A percentile compares a stretch with the other conserved stretches of the same genome.
These are phyloP conservation scores for Harrya chromipes DNA, from an alignment of 768 basidiomycete genomes.

Conservation along the genomic window DNA sequence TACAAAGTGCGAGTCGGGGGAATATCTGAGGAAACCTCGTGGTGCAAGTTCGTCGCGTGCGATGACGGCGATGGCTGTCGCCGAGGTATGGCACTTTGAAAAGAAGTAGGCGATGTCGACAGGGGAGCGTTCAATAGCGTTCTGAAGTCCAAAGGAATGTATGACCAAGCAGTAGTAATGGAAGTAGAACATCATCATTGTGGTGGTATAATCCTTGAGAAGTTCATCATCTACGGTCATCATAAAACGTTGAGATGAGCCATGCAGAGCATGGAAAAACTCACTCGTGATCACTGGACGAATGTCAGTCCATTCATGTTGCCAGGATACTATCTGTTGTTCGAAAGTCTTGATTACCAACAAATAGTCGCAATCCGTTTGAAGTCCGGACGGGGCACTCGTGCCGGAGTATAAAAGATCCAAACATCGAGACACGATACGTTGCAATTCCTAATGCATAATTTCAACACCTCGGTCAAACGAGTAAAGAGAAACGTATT, in stretches of 20 bases:
- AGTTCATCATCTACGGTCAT: slow-evolving; percentile 24
- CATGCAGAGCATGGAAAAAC: slow-evolving; percentile 2
- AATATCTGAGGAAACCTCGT: slow-evolving; percentile 72
- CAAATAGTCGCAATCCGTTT: slow-evolving; percentile 81
- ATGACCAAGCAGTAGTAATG: slow-evolving; percentile 85
- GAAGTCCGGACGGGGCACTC: slow-evolving; percentile 75
- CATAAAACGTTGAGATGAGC: slow-evolving; percentile 1
- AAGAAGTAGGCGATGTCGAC: slow-evolving; percentile 84
- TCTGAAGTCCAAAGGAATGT: slow-evolving; percentile 95
- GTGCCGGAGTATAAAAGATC: slow-evolving; percentile 89
- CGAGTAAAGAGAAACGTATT: slow-evolving; percentile 20
- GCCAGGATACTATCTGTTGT: slow-evolving; percentile 63
- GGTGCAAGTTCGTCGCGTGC: slow-evolving; percentile 81
- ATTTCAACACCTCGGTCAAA: not conserved
- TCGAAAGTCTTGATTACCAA: slow-evolving; percentile 83
- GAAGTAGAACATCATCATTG: slow-evolving; percentile 66
- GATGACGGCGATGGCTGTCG: slow-evolving; percentile 64
- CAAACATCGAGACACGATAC: slow-evolving; percentile 81
- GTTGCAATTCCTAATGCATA: slow-evolving; percentile 69
- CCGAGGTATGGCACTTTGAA: slow-evolving; percentile 69
- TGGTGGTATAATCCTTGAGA: slow-evolving; percentile 23
- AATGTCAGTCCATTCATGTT: slow-evolving; percentile 47
- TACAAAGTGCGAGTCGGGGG: slow-evolving; percentile 90
- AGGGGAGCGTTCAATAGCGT: slow-evolving; percentile 78
- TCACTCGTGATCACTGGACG: slow-evolving; percentile 18